These are phyloP conservation scores for Discostella stelligeroides DNA, from an alignment of 108 stramenopile species.

Conservation along the genomic window DNA sequence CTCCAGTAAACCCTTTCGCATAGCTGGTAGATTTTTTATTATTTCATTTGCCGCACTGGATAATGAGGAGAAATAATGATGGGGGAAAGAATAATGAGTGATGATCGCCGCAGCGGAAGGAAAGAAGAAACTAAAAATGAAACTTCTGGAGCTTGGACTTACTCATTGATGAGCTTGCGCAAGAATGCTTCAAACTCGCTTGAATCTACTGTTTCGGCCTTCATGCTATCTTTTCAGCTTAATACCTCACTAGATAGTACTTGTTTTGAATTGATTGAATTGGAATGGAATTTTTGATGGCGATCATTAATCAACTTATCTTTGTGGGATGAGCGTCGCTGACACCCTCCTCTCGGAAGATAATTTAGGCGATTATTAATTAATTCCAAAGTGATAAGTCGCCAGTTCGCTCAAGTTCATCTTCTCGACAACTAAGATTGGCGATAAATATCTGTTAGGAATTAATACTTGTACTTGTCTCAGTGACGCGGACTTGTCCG, in stretches of 20 bases:
- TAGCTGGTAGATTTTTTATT: slow-evolving; percentile 44
- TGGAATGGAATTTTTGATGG: too few relatives aligned
- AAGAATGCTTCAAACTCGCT: slow-evolving; percentile 42
- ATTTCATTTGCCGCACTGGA: slow-evolving; percentile 30
- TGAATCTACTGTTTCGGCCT: slow-evolving; percentile 13
- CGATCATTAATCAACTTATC: too few relatives aligned
- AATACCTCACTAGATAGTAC: neutral
- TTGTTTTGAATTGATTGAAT: too few relatives aligned
- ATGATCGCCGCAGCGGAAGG: neutral
- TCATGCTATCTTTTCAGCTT: slow-evolving; percentile 15
- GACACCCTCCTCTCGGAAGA: too few relatives aligned
- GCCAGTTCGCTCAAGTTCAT: too few relatives aligned
- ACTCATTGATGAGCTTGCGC: slow-evolving; percentile 39
- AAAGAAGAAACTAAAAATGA: neutral
- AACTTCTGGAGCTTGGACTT: slow-evolving; percentile 2
- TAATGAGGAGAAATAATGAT: neutral
- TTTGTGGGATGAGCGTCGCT: too few relatives aligned
- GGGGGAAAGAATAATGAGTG: neutral
- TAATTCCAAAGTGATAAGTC: too few relatives aligned
- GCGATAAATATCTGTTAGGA: too few relatives aligned
- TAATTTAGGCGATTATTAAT: too few relatives aligned
- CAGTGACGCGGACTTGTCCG: too few relatives aligned
- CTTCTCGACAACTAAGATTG: too few relatives aligned
- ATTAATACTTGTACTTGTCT: too few relatives aligned
- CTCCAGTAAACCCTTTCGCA: slow-evolving; percentile 60